phyloP scores from a whole-genome alignment of 2,329 filamentous ascomycete genomes.

The Colletotrichum sansevieriae region DNA sequence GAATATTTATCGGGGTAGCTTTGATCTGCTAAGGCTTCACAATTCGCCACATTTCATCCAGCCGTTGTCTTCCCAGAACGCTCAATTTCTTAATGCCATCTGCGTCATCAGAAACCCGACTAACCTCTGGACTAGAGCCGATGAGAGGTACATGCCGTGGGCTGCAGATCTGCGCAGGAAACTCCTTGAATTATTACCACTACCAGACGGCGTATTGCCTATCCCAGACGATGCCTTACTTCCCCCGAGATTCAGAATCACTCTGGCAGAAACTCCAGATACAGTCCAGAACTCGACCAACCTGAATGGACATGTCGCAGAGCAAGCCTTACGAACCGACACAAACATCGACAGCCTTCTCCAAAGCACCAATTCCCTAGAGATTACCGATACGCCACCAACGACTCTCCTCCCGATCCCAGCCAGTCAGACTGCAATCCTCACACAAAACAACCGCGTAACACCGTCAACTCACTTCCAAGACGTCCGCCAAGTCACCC shows the following conservation, averaged over 20 bases:
- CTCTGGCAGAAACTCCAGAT: slow-evolving; percentile 46
- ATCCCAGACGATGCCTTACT: slow-evolving; percentile 82
- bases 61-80: no score
- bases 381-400: slow-evolving; percentile 26
- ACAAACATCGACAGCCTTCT: slow-evolving; percentile 7
- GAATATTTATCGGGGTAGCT: no score
- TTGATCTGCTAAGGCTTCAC: no score
- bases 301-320: background rate
- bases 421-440: slow-evolving; percentile 65
- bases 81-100: no score
- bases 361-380: slow-evolving; percentile 12
- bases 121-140: slow-evolving; percentile 67
- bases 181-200: slow-evolving; percentile 76
- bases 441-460: slow-evolving; percentile 77
- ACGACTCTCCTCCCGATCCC: slow-evolving; percentile 67
- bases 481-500: slow-evolving; percentile 81
- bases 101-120: background rate
- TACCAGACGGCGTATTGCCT: slow-evolving; percentile 74
- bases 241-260: slow-evolving; percentile 78
- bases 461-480: slow-evolving; percentile 89
- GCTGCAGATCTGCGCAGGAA: slow-evolving; percentile 74
- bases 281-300: slow-evolving; percentile 42
- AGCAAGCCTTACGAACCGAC: background rate
- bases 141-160: slow-evolving; percentile 87
- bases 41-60: background rate